These are phyloP conservation scores for Suillus weaverae DNA, from an alignment of 768 basidiomycete genomes.

Conservation along the genomic window DNA sequence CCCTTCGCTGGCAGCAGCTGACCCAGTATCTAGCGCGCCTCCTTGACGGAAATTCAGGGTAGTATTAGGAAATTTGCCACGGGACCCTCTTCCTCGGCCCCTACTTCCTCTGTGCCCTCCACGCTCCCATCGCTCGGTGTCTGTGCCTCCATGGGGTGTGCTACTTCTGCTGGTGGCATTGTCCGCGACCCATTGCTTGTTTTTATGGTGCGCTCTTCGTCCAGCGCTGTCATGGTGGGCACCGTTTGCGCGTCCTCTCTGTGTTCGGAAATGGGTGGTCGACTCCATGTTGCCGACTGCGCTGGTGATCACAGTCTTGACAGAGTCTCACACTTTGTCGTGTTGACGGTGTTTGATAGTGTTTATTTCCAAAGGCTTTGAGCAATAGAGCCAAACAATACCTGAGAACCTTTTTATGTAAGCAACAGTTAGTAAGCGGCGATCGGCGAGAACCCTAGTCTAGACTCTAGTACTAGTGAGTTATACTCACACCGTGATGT, in stretches of 20 bases:
- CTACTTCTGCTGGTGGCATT: constrained; percentile 34
- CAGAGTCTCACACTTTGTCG: background rate
- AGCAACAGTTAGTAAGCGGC: too few relatives aligned
- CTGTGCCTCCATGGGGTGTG: constrained; percentile 38
- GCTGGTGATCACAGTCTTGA: background rate
- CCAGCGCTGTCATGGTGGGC: constrained; percentile 19
- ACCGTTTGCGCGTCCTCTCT: constrained; percentile 26
- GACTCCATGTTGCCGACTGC: constrained; percentile 28
- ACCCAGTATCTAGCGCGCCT: constrained; percentile 29
- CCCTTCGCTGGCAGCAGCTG: constrained; percentile 34
- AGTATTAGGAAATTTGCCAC: constrained; percentile 43
- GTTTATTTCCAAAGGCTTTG: constrained; percentile 13
- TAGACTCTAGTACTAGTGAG: too few relatives aligned
- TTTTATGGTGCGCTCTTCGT: constrained; percentile 41
- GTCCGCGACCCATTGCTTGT: constrained; percentile 63
- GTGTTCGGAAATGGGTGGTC: constrained; percentile 16
- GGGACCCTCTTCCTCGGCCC: constrained; percentile 39
- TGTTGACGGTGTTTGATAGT: constrained; percentile 8
- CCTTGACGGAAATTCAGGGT: constrained; percentile 36
- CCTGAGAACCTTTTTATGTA: background rate
- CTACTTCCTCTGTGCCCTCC: constrained; percentile 53
- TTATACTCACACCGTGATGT: constrained; percentile 20
- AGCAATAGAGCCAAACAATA: constrained; percentile 8
- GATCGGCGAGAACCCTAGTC: background rate
- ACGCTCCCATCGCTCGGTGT: constrained; percentile 63